A percentile compares a stretch with the other conserved stretches of the same genome.
phyloP scores from a whole-genome alignment of 106 monocot species.

The Xerophyta viscosa region DNA sequence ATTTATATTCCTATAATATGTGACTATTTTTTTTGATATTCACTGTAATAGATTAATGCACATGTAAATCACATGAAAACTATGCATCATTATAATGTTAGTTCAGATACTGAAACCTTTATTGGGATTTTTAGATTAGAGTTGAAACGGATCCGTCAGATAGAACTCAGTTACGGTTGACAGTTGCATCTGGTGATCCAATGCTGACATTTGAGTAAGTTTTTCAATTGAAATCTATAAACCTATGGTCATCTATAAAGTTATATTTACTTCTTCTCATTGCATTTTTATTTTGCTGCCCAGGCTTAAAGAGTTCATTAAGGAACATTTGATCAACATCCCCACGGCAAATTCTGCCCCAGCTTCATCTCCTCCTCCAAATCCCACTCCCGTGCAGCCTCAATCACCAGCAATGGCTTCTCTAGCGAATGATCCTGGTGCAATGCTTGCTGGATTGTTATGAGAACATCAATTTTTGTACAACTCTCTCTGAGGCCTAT shows the following conservation, averaged over 20 bases:
- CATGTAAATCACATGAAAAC: too few relatives aligned
- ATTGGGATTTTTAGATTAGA: conserved; percentile 44
- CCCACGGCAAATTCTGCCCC: conserved; percentile 27
- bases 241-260: too few relatives aligned
- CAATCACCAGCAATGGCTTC: conserved; percentile 29
- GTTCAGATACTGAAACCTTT: conserved; percentile 1
- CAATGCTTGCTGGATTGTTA: conserved; percentile 80
- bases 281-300: conserved; percentile 9
- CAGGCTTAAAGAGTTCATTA: conserved; percentile 95
- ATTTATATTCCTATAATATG: too few relatives aligned
- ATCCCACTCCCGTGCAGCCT: conserved; percentile 31
- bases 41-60: too few relatives aligned
- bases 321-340: conserved; percentile 76
- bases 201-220: conserved; percentile 85
- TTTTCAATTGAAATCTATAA: too few relatives aligned
- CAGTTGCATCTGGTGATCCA: conserved; percentile 77
- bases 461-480: too few relatives aligned
- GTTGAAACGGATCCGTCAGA: conserved; percentile 96
- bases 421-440: conserved; percentile 66
- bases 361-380: conserved; percentile 21
- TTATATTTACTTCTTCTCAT: not conserved
- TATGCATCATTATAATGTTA: too few relatives aligned
- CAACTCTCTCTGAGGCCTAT: too few relatives aligned
- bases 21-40: too few relatives aligned
- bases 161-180: conserved; percentile 90